Conservation (phyloP, 2,329 filamentous ascomycete genomes). For the Cordyceps cateniannulata region DNA sequence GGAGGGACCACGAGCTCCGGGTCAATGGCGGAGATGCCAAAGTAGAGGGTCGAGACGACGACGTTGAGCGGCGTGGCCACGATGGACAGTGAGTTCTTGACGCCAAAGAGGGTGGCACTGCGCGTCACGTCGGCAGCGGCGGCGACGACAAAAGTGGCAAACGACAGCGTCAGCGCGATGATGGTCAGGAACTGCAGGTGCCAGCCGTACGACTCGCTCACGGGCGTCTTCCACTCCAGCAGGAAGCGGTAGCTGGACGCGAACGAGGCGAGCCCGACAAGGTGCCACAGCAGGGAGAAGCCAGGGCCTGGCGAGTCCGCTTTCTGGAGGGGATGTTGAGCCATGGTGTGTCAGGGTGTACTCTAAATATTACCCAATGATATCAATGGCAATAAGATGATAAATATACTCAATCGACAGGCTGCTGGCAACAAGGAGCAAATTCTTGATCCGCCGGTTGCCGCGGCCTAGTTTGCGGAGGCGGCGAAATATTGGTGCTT, state of each 20-base stretch:
- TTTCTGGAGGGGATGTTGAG: conserved; percentile 57
- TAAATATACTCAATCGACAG: background rate
- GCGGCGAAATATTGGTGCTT: conserved; percentile 1
- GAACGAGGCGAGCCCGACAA: conserved; percentile 46
- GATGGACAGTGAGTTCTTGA: conserved; percentile 63
- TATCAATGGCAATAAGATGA: background rate
- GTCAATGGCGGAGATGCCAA: conserved; percentile 57
- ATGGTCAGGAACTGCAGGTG: conserved; percentile 70
- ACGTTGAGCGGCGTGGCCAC: conserved; percentile 63
- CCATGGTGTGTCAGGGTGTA: conserved; percentile 25
- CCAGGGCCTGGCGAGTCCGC: conserved; percentile 58
- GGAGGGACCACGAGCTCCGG: conserved; percentile 45
- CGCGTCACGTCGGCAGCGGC: conserved; percentile 59
- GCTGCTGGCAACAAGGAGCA: background rate
- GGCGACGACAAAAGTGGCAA: conserved; percentile 54
- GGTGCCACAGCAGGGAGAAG: conserved; percentile 57
- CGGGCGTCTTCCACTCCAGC: conserved; percentile 40
- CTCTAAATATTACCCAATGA: background rate
- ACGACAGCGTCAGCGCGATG: conserved; percentile 57
- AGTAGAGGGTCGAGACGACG: conserved; percentile 66
- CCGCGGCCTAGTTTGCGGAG: background rate
- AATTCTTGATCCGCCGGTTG: background rate
- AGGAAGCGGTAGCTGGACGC: conserved; percentile 48
- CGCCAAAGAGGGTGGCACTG: conserved; percentile 49
- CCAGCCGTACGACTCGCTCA: conserved; percentile 57